Evolutionary conservation across 768 basidiomycete species (phyloP), one percentile per base, ranked within the genome.

Genomic region (Leucosporidium yakuticum): DNA sequence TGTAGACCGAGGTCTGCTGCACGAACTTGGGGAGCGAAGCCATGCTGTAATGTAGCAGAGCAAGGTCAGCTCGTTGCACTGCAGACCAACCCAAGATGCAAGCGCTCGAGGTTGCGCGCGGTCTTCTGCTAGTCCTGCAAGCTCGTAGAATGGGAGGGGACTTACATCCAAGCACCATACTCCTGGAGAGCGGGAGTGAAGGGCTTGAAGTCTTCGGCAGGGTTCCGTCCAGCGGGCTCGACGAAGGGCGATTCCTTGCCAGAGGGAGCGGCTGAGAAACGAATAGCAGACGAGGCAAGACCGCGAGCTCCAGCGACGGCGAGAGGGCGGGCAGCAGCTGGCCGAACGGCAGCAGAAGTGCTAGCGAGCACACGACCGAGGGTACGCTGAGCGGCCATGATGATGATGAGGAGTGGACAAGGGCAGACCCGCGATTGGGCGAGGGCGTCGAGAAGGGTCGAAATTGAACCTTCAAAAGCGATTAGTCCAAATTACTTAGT

Each of bases 1-100:
- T 91, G 79, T 91, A 85, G 56, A 98, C 90, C 17, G 91, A 91
- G 83, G 95, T 97, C 79, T 98, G 96, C 80, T 98, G 95, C 77
- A 99, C 86, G 82, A 87, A 96, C 82, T 96, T 98, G 62, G 95
- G 95, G 29, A 98, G 86, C 77, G 89, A 91, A 76, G 94, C 90
- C 60, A 84, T 87, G 75, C 97, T 83, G 81, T 96, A 97, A 2
- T 3, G 14, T 44, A 15, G 6, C 39, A 44, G 39, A 9, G 17
- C 11, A 44, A 12, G 39, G 39, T 44, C 39, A 44, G 39, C 39
- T 12, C n/a, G n/a, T n/a, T n/a, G n/a, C n/a, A n/a, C n/a, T n/a
- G n/a, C n/a, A n/a, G n/a, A n/a, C n/a, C n/a, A n/a, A n/a, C n/a
- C 14, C 14, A 44, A 15, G 17, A 15, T 44, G 17, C 39, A 44